Percentiles rank a stretch among this genome's conserved stretches.
Evolutionary conservation across 352 stramenopile genomes (phyloP).

Genomic region (Pythium insidiosum): DNA sequence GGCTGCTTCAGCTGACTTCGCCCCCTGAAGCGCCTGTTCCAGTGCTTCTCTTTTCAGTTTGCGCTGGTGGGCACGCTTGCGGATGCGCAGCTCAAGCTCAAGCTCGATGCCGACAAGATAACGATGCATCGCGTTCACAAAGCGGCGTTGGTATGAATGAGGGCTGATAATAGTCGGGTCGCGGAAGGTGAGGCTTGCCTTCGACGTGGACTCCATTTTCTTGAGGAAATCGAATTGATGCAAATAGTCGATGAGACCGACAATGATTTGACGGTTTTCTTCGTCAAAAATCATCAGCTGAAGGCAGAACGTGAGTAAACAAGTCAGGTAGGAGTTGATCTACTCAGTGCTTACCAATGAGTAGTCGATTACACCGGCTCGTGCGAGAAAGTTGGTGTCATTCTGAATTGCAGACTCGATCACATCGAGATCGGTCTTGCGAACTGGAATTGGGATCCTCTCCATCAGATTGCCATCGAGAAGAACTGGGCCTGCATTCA

Average conservation of each 20-base stretch:
- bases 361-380: conserved; percentile 79
- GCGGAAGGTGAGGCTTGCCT: conserved; percentile 74
- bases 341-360: conserved; percentile 45
- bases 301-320: not conserved
- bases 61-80: conserved; percentile 27
- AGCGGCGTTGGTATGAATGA: conserved; percentile 66
- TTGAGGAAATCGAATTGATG: conserved; percentile 87
- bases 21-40: too few species aligned
- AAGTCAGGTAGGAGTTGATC: not conserved
- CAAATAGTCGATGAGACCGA: conserved; percentile 81
- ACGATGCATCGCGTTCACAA: conserved; percentile 76
- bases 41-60: too few species aligned
- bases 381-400: conserved; percentile 68
- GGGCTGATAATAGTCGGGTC: conserved; percentile 82
- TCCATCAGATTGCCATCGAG: conserved; percentile 78
- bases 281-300: conserved; percentile 81
- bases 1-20: too few species aligned
- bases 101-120: conserved; percentile 79
- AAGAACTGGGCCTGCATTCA: conserved; percentile 61
- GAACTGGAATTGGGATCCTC: conserved; percentile 69
- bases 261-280: conserved; percentile 57
- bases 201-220: conserved; percentile 86
- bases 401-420: conserved; percentile 67
- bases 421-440: conserved; percentile 44
- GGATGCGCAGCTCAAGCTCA: conserved; percentile 62